Percentiles rank a stretch among this genome's conserved stretches.
Evolutionary conservation across 2,329 filamentous ascomycete species (phyloP).

Genomic region (Acrodontium crateriforme): DNA sequence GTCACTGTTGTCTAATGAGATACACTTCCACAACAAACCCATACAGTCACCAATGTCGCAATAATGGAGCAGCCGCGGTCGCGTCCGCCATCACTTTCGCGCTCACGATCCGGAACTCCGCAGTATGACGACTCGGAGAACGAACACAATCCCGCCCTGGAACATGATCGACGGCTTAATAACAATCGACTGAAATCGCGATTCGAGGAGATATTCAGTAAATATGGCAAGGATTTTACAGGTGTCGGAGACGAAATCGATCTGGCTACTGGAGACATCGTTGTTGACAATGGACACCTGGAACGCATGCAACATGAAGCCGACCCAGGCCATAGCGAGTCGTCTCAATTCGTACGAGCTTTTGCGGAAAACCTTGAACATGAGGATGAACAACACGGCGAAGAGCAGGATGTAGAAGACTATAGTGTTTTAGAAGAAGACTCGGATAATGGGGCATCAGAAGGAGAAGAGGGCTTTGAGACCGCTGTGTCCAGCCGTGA

Average conservation of each 20-base stretch:
- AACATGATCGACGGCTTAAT: slow-evolving; percentile 44
- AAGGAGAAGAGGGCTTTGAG: slow-evolving; percentile 6
- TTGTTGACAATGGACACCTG: slow-evolving; percentile 87
- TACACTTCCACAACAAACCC: too few species aligned
- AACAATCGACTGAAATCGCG: slow-evolving; percentile 63
- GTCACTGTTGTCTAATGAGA: too few species aligned
- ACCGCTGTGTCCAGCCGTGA: slow-evolving; percentile 3
- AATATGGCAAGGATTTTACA: slow-evolving; percentile 57
- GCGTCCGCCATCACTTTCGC: too few species aligned
- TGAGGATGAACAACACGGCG: slow-evolving; percentile 16
- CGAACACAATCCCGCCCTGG: slow-evolving; percentile 20
- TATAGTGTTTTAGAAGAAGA: slow-evolving; percentile 1
- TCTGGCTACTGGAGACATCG: slow-evolving; percentile 61
- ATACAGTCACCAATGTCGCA: too few species aligned
- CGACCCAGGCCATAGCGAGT: slow-evolving; percentile 27
- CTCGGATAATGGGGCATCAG: too few species aligned
- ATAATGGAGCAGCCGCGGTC: too few species aligned
- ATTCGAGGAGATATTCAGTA: slow-evolving; percentile 79
- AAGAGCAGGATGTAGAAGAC: slow-evolving; percentile 10
- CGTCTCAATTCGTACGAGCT: slow-evolving; percentile 18
- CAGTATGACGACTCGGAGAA: too few species aligned
- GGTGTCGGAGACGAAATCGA: slow-evolving; percentile 84
- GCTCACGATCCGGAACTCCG: too few species aligned
- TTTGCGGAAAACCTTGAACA: slow-evolving; percentile 21
- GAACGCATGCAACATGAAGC: slow-evolving; percentile 46